These are phyloP conservation scores for Tuber indicum DNA, from an alignment of 495 filamentous ascomycete genomes.

Conservation along the genomic window DNA sequence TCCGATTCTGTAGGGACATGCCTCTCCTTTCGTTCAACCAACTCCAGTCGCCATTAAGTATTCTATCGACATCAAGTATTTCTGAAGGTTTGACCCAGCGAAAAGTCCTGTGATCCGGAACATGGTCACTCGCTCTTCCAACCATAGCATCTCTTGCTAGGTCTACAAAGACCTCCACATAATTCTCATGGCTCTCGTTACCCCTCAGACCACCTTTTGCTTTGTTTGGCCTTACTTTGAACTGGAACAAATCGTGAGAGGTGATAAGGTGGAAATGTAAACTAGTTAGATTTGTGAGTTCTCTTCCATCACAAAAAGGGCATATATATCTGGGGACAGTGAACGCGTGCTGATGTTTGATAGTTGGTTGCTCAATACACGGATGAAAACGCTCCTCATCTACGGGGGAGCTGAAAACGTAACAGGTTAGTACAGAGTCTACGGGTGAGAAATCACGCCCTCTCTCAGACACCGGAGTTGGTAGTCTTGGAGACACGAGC, in stretches of 20 bases:
- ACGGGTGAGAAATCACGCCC: constrained; percentile 20
- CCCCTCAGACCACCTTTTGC: constrained; percentile 14
- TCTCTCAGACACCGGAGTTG: constrained; percentile 31
- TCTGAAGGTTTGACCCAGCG: constrained; percentile 37
- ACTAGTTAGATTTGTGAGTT: constrained; percentile 26
- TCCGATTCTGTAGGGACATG: constrained; percentile 19
- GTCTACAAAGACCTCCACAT: constrained; percentile 36
- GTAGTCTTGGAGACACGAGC: constrained; percentile 20
- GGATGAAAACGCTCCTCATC: constrained; percentile 30
- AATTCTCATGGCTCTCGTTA: constrained; percentile 20
- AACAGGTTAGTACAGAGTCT: constrained; percentile 18
- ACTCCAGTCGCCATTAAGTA: constrained; percentile 38
- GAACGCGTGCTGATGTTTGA: constrained; percentile 31
- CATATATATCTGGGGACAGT: constrained; percentile 33
- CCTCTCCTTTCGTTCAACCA: constrained; percentile 39
- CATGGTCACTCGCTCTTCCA: constrained; percentile 36
- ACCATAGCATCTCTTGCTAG: constrained; percentile 32
- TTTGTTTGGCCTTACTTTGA: constrained; percentile 30
- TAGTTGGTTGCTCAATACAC: constrained; percentile 25
- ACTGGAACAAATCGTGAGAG: constrained; percentile 36
- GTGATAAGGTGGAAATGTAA: constrained; percentile 39
- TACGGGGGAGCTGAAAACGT: constrained; percentile 29
- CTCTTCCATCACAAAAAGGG: constrained; percentile 36
- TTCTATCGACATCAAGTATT: constrained; percentile 25
- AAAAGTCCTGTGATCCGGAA: constrained; percentile 39